phyloP scores from a whole-genome alignment of 306 rosid species.

The Citrullus amarus region DNA sequence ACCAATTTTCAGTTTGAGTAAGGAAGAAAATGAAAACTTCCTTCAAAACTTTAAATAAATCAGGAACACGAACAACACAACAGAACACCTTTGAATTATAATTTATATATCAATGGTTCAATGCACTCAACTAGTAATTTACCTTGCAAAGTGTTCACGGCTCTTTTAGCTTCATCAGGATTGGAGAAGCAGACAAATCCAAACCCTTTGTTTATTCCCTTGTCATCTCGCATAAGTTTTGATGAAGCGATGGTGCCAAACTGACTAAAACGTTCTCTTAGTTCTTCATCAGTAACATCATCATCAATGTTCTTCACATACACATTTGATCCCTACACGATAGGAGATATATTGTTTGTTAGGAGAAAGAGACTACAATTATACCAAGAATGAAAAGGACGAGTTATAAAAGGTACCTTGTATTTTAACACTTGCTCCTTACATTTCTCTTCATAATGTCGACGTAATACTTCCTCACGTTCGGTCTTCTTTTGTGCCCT shows the following conservation, averaged over 20 bases:
- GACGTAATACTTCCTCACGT: slow-evolving; percentile 59
- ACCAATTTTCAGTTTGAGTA: background rate
- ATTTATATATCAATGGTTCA: background rate
- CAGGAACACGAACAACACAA: background rate
- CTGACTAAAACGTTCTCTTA: slow-evolving; percentile 43
- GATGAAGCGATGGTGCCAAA: slow-evolving; percentile 81
- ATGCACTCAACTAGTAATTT: slow-evolving; percentile 11
- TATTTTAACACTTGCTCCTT: slow-evolving; percentile 55
- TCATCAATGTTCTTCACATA: slow-evolving; percentile 88
- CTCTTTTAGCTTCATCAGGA: slow-evolving; percentile 80
- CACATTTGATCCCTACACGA: slow-evolving; percentile 60
- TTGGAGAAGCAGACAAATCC: slow-evolving; percentile 84
- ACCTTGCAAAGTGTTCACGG: slow-evolving; percentile 76
- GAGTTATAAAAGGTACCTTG: slow-evolving; percentile 26
- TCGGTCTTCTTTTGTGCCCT: slow-evolving; percentile 84
- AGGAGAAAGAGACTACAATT: background rate
- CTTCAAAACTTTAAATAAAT: background rate
- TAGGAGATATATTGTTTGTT: slow-evolving; percentile 4
- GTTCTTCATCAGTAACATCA: slow-evolving; percentile 50
- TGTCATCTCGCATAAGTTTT: slow-evolving; percentile 65
- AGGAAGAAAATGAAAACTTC: background rate
- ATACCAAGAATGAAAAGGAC: background rate
- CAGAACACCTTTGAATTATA: background rate
- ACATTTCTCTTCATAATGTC: slow-evolving; percentile 65
- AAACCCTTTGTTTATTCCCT: slow-evolving; percentile 76